Percentiles rank a stretch among this genome's conserved stretches.
Conservation (phyloP, 2,329 filamentous ascomycete genomes). For the Diaporthe aspalathi region DNA sequence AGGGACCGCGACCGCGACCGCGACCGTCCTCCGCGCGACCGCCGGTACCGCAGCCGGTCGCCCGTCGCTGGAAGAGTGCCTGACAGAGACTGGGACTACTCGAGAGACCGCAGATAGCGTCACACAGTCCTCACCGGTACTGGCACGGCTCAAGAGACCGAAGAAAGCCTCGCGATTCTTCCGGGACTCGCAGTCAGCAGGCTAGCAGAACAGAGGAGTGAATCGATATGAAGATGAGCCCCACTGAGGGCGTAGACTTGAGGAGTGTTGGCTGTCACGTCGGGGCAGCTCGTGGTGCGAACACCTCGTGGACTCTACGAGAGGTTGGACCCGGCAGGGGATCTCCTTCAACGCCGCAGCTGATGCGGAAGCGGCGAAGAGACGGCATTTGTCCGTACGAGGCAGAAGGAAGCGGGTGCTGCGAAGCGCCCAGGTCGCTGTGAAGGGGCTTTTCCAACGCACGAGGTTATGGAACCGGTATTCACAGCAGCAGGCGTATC, state of each 20-base stretch:
- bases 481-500: conserved; percentile 19
- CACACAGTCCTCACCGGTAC: conserved; percentile 41
- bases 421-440: not conserved
- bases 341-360: not conserved
- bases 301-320: not conserved
- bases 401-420: not conserved
- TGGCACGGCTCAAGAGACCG: conserved; percentile 38
- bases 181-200: conserved; percentile 52
- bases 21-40: conserved; percentile 37
- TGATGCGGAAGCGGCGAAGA: not conserved
- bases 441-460: not conserved
- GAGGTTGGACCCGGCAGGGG: not conserved
- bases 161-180: conserved; percentile 49
- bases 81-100: conserved; percentile 36
- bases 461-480: not conserved
- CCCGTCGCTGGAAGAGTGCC: conserved; percentile 22
- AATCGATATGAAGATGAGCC: conserved; percentile 42
- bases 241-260: conserved; percentile 44
- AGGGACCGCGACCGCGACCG: conserved; percentile 52
- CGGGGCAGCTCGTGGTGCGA: no score
- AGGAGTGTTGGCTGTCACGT: not conserved
- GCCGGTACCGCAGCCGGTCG: conserved; percentile 37
- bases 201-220: no score
- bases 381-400: not conserved
- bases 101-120: conserved; percentile 47